These are phyloP conservation scores for Trichothecium sympodiale DNA, from an alignment of 2,329 filamentous ascomycete genomes.

Conservation along the genomic window DNA sequence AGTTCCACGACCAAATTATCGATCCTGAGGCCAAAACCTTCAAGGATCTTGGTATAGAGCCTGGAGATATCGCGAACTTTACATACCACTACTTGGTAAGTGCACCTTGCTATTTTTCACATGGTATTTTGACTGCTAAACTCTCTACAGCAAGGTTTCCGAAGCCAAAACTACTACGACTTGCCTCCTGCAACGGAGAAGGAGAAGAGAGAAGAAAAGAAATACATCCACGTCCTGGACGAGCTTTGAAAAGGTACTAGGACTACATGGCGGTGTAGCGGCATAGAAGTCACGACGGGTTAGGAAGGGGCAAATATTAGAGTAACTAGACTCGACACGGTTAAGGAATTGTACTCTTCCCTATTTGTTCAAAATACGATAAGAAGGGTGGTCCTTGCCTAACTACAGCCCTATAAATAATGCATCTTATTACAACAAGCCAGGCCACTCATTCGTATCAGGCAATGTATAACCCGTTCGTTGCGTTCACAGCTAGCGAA, in stretches of 20 bases:
- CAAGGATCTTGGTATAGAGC: conserved; percentile 82
- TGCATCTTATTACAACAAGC: too few relatives aligned
- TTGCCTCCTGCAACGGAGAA: conserved; percentile 88
- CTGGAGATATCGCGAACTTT: conserved; percentile 72
- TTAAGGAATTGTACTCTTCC: too few relatives aligned
- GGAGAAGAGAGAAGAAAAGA: conserved; percentile 89
- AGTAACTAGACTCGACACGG: too few relatives aligned
- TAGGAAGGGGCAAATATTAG: too few relatives aligned
- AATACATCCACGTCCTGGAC: conserved; percentile 90
- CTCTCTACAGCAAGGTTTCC: conserved; percentile 65
- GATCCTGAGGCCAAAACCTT: conserved; percentile 91
- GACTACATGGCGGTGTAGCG: too few relatives aligned
- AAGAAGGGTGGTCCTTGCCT: too few relatives aligned
- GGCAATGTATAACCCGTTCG: too few relatives aligned
- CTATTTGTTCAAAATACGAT: too few relatives aligned
- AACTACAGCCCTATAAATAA: too few relatives aligned
- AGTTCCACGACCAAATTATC: conserved; percentile 88
- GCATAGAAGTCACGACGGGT: too few relatives aligned
- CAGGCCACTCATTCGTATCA: too few relatives aligned
- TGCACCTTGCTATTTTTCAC: conserved; percentile 6
- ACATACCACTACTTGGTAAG: conserved; percentile 91
- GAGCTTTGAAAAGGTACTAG: conserved; percentile 50
- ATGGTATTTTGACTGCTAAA: conserved; percentile 20
- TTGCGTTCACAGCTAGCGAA: too few relatives aligned
- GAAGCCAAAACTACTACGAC: conserved; percentile 82